These are phyloP conservation scores for Termitomyces eurrhizus DNA, from an alignment of 768 basidiomycete genomes.

Conservation along the genomic window DNA sequence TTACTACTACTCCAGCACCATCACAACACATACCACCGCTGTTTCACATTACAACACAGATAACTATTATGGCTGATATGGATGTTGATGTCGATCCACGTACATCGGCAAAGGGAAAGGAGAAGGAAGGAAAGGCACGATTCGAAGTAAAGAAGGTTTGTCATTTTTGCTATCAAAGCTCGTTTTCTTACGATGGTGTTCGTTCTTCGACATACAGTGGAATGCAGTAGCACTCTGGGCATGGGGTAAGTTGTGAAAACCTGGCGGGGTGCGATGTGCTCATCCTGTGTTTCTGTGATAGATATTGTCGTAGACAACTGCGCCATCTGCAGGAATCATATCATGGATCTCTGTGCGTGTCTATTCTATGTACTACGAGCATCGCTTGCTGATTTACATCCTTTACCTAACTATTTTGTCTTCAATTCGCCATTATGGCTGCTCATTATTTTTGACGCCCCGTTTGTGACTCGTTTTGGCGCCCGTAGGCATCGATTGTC, in stretches of 20 bases:
- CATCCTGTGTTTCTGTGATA: constrained; percentile 25
- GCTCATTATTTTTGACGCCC: not conserved
- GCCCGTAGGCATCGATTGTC: constrained; percentile 91
- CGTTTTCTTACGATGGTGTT: constrained; percentile 7
- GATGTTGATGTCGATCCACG: constrained; percentile 57
- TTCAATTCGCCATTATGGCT: not conserved
- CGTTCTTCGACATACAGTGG: constrained; percentile 60
- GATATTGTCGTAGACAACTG: constrained; percentile 99
- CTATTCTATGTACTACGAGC: not conserved
- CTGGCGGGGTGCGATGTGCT: too few relatives aligned
- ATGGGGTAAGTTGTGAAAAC: constrained; percentile 61
- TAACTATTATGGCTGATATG: constrained; percentile 52
- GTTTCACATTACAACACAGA: not conserved
- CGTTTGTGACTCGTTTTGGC: not conserved
- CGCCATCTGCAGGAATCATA: constrained; percentile 99
- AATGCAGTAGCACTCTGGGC: constrained; percentile 98
- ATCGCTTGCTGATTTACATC: not conserved
- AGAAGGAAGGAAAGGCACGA: constrained; percentile 69
- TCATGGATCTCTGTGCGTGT: constrained; percentile 96
- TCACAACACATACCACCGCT: not conserved
- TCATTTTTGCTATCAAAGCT: not conserved
- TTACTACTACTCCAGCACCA: not conserved
- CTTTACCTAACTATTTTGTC: not conserved
- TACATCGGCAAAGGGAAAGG: constrained; percentile 41
- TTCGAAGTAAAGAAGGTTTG: constrained; percentile 99